Evolutionary conservation across 306 rosid species (phyloP).

Genomic region (Vicia villosa): DNA sequence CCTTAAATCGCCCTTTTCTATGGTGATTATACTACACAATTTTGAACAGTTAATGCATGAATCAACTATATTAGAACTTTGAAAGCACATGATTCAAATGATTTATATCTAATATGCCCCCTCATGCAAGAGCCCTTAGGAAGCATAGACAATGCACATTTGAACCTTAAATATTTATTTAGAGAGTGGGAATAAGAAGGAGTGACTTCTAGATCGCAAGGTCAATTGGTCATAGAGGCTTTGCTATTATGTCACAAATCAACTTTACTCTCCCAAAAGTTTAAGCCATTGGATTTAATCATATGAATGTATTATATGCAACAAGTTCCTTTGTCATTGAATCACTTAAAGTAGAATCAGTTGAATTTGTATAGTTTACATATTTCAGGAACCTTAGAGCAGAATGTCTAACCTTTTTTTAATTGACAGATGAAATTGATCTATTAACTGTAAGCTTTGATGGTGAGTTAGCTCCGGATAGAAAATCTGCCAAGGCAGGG

Average conservation of each 20-base stretch:
- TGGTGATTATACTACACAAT: constrained; percentile 18
- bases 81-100: not conserved
- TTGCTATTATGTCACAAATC: not conserved
- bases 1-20: constrained; percentile 18
- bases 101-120: not conserved
- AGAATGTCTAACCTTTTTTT: constrained; percentile 35
- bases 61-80: not conserved
- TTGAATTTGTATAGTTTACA: constrained; percentile 34
- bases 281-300: constrained; percentile 1
- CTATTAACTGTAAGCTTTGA: constrained; percentile 94
- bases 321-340: constrained; percentile 38
- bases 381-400: constrained; percentile 33
- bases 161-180: not conserved
- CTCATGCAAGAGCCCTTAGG: not conserved
- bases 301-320: not conserved
- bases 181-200: constrained; percentile 22
- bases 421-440: constrained; percentile 78
- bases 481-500: constrained; percentile 87
- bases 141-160: constrained; percentile 7
- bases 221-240: constrained; percentile 7
- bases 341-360: constrained; percentile 19
- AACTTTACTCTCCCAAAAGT: not conserved
- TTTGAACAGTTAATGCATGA: not conserved
- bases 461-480: constrained; percentile 81
- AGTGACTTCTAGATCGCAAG: not conserved